Evolutionary conservation across 2,329 filamentous ascomycete species (phyloP).

Genomic region (Pseudocercospora fijiensis): DNA sequence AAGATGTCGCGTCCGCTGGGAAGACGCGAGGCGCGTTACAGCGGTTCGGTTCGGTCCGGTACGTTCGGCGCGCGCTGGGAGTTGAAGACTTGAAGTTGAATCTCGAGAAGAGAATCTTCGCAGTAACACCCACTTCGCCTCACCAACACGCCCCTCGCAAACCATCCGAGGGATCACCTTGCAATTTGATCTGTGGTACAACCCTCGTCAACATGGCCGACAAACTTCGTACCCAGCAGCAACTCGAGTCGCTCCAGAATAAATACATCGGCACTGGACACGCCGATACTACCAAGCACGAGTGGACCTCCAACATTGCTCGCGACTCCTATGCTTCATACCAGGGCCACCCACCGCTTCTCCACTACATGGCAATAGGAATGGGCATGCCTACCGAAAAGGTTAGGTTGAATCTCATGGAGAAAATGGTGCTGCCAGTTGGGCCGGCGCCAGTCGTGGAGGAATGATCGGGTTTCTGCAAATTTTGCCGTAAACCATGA

Average conservation of each 20-base stretch:
- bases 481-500: background rate
- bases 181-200: background rate
- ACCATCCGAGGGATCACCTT: background rate
- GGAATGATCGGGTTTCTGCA: slow-evolving; percentile 19
- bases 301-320: slow-evolving; percentile 94
- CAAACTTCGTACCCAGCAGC: slow-evolving; percentile 95
- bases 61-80: background rate
- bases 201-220: slow-evolving; percentile 62
- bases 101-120: background rate
- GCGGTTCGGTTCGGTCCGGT: background rate
- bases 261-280: slow-evolving; percentile 96
- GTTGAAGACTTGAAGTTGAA: too few relatives aligned
- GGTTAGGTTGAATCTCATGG: slow-evolving; percentile 75
- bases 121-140: background rate
- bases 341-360: slow-evolving; percentile 81
- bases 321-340: slow-evolving; percentile 90
- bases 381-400: slow-evolving; percentile 79
- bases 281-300: slow-evolving; percentile 94
- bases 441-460: slow-evolving; percentile 39
- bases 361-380: slow-evolving; percentile 86
- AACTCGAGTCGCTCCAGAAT: slow-evolving; percentile 93
- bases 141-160: background rate
- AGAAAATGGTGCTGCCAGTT: slow-evolving; percentile 67
- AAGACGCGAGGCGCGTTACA: slow-evolving; percentile 7
- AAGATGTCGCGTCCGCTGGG: background rate